phyloP scores from a whole-genome alignment of 306 rosid genomes.

The Lathyrus sativus region DNA sequence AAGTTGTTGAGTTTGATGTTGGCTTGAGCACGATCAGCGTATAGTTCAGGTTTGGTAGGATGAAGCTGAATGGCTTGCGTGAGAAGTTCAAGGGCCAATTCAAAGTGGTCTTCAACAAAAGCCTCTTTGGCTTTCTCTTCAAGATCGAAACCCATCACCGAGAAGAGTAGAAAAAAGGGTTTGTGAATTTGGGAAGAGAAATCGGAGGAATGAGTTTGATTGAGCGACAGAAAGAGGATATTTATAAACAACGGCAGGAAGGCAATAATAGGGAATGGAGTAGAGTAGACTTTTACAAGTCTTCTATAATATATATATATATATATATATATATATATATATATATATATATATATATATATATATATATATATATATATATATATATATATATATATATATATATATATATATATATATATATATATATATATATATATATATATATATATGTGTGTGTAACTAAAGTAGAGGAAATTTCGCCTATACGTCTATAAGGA shows the following conservation, averaged over 20 bases:
- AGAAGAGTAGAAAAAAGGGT: constrained; percentile 9
- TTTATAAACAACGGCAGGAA: no score
- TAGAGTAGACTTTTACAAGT: not conserved
- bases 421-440: not conserved
- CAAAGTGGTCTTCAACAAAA: constrained; percentile 82
- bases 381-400: not conserved
- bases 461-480: not conserved
- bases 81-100: constrained; percentile 64
- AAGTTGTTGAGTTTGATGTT: constrained; percentile 68
- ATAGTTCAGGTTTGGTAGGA: constrained; percentile 63
- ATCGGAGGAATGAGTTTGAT: constrained; percentile 20
- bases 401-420: not conserved
- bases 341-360: no score
- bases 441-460: not conserved
- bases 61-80: constrained; percentile 63
- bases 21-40: constrained; percentile 88
- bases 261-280: not conserved
- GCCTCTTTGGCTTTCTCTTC: constrained; percentile 73
- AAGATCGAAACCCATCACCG: constrained; percentile 83
- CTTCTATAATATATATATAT: not conserved
- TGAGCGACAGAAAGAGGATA: constrained; percentile 24
- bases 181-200: not conserved
- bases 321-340: no score
- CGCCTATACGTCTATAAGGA: not conserved
- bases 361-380: no score